These are phyloP conservation scores for Aspergillus eucalypticola DNA, from an alignment of 2,329 filamentous ascomycete genomes.

Conservation along the genomic window DNA sequence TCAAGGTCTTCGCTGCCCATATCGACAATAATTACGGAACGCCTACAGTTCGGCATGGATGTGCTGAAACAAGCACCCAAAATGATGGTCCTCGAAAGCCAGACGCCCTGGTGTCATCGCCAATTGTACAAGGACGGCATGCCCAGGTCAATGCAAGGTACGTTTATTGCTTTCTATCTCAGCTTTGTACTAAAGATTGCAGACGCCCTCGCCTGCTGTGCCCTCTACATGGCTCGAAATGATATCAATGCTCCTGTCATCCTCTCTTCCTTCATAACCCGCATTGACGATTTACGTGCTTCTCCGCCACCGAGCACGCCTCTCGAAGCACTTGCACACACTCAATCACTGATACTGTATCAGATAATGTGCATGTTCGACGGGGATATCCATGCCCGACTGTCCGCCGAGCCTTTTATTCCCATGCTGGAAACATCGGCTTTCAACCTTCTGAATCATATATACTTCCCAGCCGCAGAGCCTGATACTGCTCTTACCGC, in stretches of 20 bases:
- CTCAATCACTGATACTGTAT: conserved; percentile 54
- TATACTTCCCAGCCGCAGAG: conserved; percentile 22
- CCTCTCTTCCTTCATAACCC: conserved; percentile 50
- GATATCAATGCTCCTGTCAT: conserved; percentile 51
- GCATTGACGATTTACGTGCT: conserved; percentile 47
- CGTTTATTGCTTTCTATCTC: neutral
- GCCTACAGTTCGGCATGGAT: conserved; percentile 43
- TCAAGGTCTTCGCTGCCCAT: conserved; percentile 13
- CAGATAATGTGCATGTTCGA: conserved; percentile 55
- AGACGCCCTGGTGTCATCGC: conserved; percentile 57
- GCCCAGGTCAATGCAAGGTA: conserved; percentile 55
- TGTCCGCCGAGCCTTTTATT: conserved; percentile 42
- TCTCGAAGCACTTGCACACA: conserved; percentile 43
- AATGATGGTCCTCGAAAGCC: conserved; percentile 52
- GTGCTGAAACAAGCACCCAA: conserved; percentile 45
- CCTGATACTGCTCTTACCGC: conserved; percentile 22
- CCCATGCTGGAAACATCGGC: conserved; percentile 25
- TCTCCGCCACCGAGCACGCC: conserved; percentile 27
- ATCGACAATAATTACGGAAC: conserved; percentile 29
- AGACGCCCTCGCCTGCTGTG: conserved; percentile 58
- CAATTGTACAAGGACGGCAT: conserved; percentile 54
- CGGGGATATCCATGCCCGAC: conserved; percentile 48
- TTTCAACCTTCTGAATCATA: conserved; percentile 19
- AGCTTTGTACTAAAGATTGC: neutral
- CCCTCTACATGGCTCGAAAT: conserved; percentile 55